Percentiles rank a stretch among this genome's conserved stretches.
Conservation (phyloP, 352 stramenopile genomes). For the Pythium rhizo-oryzae region DNA sequence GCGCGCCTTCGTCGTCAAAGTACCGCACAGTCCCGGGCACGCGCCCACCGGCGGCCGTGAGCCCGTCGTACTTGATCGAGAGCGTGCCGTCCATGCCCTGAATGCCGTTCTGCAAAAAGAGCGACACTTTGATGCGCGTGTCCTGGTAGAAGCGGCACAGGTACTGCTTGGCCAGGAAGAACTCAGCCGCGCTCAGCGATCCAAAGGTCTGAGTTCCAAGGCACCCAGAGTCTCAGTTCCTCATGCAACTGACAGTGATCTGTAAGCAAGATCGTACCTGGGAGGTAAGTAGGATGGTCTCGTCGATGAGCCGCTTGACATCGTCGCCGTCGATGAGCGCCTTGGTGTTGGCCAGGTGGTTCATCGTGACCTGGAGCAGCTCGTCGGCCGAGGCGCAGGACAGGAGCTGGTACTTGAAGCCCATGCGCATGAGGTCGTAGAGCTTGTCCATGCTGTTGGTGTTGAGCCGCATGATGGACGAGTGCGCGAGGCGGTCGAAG, state of each 20-base stretch:
- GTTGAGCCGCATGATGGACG: conserved; percentile 94
- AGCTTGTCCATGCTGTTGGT: conserved; percentile 95
- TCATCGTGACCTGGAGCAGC: conserved; percentile 89
- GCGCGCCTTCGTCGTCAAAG: conserved; percentile 59
- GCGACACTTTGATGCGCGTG: conserved; percentile 90
- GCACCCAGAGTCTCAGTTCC: neutral
- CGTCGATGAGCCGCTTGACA: conserved; percentile 70
- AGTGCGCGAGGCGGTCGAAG: conserved; percentile 92
- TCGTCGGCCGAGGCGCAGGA: conserved; percentile 82
- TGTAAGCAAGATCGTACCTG: conserved; percentile 16
- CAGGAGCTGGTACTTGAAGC: conserved; percentile 94
- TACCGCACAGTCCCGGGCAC: conserved; percentile 73
- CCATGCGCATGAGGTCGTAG: conserved; percentile 95
- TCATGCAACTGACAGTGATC: neutral
- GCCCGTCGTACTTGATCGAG: conserved; percentile 72
- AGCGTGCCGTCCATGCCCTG: conserved; percentile 86
- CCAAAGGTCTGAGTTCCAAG: conserved; percentile 51
- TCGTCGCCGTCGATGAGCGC: conserved; percentile 66
- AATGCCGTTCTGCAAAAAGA: conserved; percentile 90
- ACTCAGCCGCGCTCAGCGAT: conserved; percentile 62
- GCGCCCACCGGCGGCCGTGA: conserved; percentile 64
- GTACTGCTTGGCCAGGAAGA: conserved; percentile 85
- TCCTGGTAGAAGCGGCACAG: conserved; percentile 91
- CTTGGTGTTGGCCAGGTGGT: conserved; percentile 81
- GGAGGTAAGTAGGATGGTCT: conserved; percentile 78